These are phyloP conservation scores for Mitragyna speciosa DNA, from an alignment of 257 asterid genomes.

Conservation along the genomic window DNA sequence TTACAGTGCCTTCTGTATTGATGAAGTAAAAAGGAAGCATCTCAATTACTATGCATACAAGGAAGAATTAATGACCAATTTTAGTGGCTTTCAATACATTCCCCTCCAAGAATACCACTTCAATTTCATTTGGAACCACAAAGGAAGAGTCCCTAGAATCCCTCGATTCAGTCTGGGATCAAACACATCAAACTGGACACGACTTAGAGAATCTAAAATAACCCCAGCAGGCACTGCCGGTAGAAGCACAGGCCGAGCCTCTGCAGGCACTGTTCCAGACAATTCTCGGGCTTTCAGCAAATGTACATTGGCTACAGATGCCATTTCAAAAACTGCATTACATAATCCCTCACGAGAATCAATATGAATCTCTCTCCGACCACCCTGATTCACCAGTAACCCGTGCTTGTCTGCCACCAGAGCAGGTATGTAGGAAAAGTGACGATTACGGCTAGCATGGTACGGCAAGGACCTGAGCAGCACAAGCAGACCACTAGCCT, in stretches of 20 bases:
- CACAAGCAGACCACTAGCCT: conserved; percentile 85
- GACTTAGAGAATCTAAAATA: conserved; percentile 58
- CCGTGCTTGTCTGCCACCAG: conserved; percentile 76
- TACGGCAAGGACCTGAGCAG: conserved; percentile 79
- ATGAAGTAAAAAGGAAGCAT: not conserved
- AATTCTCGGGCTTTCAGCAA: conserved; percentile 76
- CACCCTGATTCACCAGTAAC: conserved; percentile 47
- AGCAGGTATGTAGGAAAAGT: conserved; percentile 60
- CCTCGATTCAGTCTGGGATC: conserved; percentile 72
- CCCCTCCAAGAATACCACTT: conserved; percentile 91
- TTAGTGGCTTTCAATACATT: conserved; percentile 46
- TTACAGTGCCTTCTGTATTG: not conserved
- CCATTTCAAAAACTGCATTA: conserved; percentile 79
- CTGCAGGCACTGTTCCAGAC: conserved; percentile 66
- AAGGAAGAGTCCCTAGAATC: conserved; percentile 69
- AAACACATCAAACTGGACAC: conserved; percentile 76
- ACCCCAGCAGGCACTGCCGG: conserved; percentile 84
- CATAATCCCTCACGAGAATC: conserved; percentile 68
- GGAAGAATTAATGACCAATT: not conserved
- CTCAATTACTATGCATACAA: not conserved
- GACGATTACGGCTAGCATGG: conserved; percentile 66
- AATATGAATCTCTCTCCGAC: conserved; percentile 46
- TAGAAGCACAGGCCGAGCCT: conserved; percentile 70
- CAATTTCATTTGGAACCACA: conserved; percentile 80
- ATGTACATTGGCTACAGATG: conserved; percentile 83